Evolutionary conservation across 768 basidiomycete genomes (phyloP).

Genomic region (Boletus subparvulus): DNA sequence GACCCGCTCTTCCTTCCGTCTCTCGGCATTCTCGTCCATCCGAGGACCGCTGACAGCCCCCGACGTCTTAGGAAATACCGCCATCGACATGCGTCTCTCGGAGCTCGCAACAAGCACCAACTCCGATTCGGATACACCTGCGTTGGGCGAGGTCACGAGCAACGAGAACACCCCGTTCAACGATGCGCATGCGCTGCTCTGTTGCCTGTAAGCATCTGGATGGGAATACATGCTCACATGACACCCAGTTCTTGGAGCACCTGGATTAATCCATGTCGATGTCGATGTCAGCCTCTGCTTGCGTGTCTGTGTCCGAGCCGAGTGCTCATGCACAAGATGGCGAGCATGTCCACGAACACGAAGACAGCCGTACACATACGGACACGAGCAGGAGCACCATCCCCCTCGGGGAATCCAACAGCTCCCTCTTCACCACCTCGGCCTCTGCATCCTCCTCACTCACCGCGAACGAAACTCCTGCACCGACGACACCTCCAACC

Average conservation of each 20-base stretch:
- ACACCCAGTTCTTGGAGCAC: slow-evolving; percentile 28
- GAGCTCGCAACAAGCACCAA: slow-evolving; percentile 12
- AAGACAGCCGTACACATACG: neutral
- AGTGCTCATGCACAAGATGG: neutral
- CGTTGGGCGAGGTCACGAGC: slow-evolving; percentile 7
- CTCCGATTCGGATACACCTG: slow-evolving; percentile 6
- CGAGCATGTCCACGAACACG: neutral
- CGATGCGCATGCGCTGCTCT: slow-evolving; percentile 10
- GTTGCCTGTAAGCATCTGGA: neutral
- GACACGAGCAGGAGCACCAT: slow-evolving; percentile 5
- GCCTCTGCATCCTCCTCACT: slow-evolving; percentile 20
- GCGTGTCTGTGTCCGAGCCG: slow-evolving; percentile 10
- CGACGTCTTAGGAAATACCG: neutral
- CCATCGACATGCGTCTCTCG: slow-evolving; percentile 14
- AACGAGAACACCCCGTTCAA: slow-evolving; percentile 22
- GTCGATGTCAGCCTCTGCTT: slow-evolving; percentile 10
- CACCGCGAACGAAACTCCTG: slow-evolving; percentile 19
- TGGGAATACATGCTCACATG: neutral
- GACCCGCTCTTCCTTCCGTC: slow-evolving; percentile 20
- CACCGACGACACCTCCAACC: slow-evolving; percentile 29
- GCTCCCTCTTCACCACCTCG: slow-evolving; percentile 31
- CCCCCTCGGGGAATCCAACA: slow-evolving; percentile 25
- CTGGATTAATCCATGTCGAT: slow-evolving; percentile 13
- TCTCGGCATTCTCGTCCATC: slow-evolving; percentile 23
- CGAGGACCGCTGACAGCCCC: neutral